Evolutionary conservation across 2,329 filamentous ascomycete genomes (phyloP).

Genomic region (Canariomyces notabilis): DNA sequence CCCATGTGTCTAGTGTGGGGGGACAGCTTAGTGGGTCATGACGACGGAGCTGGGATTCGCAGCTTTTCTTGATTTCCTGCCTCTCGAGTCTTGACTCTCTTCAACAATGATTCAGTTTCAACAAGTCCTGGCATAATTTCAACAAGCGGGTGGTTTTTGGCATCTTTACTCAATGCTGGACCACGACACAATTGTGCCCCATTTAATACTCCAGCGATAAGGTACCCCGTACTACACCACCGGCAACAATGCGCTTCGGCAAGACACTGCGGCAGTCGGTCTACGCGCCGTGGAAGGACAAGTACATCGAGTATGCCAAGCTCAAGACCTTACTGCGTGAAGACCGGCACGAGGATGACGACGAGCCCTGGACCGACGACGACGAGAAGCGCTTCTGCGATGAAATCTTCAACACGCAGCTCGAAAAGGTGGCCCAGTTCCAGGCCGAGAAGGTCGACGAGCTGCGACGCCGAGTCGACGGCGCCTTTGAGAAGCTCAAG

Average conservation of each 20-base stretch:
- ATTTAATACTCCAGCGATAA: too few species aligned
- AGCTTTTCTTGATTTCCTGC: too few species aligned
- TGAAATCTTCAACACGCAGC: slow-evolving; percentile 87
- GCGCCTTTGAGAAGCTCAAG: slow-evolving; percentile 64
- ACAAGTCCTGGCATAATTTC: too few species aligned
- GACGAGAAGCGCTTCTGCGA: slow-evolving; percentile 93
- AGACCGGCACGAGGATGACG: slow-evolving; percentile 56
- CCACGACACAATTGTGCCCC: too few species aligned
- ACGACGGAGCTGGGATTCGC: too few species aligned
- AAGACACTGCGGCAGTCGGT: slow-evolving; percentile 75
- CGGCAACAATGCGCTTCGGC: slow-evolving; percentile 76
- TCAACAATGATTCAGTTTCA: too few species aligned
- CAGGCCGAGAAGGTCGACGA: slow-evolving; percentile 69
- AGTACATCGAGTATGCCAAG: slow-evolving; percentile 94
- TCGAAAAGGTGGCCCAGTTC: slow-evolving; percentile 91
- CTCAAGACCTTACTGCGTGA: slow-evolving; percentile 87
- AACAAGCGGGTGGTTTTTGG: too few species aligned
- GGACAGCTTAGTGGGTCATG: too few species aligned
- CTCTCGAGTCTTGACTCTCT: too few species aligned
- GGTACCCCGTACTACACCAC: neutral
- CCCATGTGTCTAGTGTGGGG: too few species aligned
- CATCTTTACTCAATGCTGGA: too few species aligned
- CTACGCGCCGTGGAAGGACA: slow-evolving; percentile 83
- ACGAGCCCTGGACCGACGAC: slow-evolving; percentile 78
- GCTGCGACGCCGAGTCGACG: slow-evolving; percentile 51